Evolutionary conservation across 805 yeast genomes (phyloP).

Genomic region (Schwanniomyces occidentalis): DNA sequence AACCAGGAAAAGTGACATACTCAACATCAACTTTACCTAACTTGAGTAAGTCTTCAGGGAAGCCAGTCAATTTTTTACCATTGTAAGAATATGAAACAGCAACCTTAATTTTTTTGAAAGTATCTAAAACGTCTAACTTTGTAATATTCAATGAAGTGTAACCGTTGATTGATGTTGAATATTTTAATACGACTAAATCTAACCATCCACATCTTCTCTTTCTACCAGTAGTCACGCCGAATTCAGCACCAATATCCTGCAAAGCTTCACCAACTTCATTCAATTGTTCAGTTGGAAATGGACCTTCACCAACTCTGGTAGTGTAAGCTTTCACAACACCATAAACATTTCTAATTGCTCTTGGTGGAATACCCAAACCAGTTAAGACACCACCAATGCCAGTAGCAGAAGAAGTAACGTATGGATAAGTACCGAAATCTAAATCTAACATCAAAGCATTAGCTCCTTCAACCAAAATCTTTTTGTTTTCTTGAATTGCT

Average conservation of each 20-base stretch:
- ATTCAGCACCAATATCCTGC: constrained; percentile 92
- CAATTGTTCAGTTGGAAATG: constrained; percentile 97
- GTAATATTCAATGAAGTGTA: constrained; percentile 94
- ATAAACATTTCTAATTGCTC: constrained; percentile 70
- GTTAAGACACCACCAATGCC: constrained; percentile 98
- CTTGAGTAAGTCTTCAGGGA: constrained; percentile 89
- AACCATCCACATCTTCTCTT: constrained; percentile 99
- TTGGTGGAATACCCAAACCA: constrained; percentile 96
- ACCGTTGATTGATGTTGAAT: constrained; percentile 90
- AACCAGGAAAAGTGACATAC: constrained; percentile 90
- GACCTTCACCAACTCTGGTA: constrained; percentile 98
- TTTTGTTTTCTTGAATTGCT: constrained; percentile 76
- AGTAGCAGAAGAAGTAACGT: constrained; percentile 92
- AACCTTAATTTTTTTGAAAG: constrained; percentile 83
- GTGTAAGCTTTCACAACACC: constrained; percentile 99
- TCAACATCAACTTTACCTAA: constrained; percentile 91
- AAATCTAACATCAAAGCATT: constrained; percentile 97
- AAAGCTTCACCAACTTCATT: constrained; percentile 82
- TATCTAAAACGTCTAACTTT: constrained; percentile 91
- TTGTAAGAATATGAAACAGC: constrained; percentile 81
- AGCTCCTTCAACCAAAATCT: constrained; percentile 95
- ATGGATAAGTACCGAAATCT: constrained; percentile 98
- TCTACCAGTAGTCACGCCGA: constrained; percentile 98
- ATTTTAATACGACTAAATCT: constrained; percentile 90
- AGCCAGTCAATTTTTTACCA: constrained; percentile 71